These are phyloP conservation scores for Pythium dissotocum DNA, from an alignment of 352 stramenopile genomes.

Conservation along the genomic window DNA sequence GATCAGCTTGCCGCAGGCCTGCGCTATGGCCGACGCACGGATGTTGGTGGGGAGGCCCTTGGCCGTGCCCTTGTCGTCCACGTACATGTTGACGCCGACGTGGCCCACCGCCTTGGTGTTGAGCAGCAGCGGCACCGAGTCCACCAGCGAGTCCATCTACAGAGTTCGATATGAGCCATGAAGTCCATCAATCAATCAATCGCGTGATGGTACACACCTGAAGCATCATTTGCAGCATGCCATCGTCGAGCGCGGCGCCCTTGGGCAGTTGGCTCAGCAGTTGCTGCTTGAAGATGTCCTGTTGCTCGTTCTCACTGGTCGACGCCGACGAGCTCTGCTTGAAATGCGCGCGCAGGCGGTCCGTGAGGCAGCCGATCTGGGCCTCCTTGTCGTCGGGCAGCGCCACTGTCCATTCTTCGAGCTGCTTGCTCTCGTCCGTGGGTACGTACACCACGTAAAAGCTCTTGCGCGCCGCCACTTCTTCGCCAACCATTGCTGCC, in stretches of 20 bases:
- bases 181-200: background rate
- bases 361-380: conserved; percentile 82
- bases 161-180: background rate
- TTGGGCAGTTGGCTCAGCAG: conserved; percentile 70
- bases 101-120: conserved; percentile 73
- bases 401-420: conserved; percentile 76
- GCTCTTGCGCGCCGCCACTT: conserved; percentile 44
- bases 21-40: conserved; percentile 76
- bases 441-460: conserved; percentile 81
- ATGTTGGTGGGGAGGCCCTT: conserved; percentile 80
- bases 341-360: conserved; percentile 78
- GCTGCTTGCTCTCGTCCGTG: conserved; percentile 42
- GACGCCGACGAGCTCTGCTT: conserved; percentile 39
- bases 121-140: conserved; percentile 85
- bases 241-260: conserved; percentile 56
- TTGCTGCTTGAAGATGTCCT: conserved; percentile 84
- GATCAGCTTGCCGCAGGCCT: conserved; percentile 80
- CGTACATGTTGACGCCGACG: conserved; percentile 88
- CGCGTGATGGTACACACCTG: conserved; percentile 27
- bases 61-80: conserved; percentile 89
- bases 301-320: conserved; percentile 48
- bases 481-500: conserved; percentile 55
- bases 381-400: conserved; percentile 76
- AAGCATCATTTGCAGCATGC: conserved; percentile 87
- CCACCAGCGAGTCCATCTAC: conserved; percentile 88